These are phyloP conservation scores for Gaillardinia entomophila DNA, from an alignment of 805 yeast genomes.

Conservation along the genomic window DNA sequence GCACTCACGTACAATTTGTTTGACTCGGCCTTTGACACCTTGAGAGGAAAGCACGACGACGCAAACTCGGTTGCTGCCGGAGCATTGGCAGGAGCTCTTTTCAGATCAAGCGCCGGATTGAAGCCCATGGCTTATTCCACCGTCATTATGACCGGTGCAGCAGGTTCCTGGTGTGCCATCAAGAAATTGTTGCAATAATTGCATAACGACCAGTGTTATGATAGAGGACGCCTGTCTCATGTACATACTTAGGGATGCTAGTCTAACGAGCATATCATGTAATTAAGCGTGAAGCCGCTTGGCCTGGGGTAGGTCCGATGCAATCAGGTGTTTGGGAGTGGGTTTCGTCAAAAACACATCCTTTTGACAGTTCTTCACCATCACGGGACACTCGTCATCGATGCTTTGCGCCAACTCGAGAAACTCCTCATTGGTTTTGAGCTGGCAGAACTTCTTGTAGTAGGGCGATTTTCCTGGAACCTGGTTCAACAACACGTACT, in stretches of 20 bases:
- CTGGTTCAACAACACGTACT: slow-evolving; percentile 73
- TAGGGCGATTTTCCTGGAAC: slow-evolving; percentile 68
- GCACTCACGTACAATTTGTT: slow-evolving; percentile 84
- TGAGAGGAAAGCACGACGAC: slow-evolving; percentile 88
- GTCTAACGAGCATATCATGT: neutral
- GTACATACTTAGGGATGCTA: neutral
- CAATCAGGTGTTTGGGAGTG: neutral
- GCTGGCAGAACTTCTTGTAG: slow-evolving; percentile 51
- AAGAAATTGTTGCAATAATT: slow-evolving; percentile 33
- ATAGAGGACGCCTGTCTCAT: neutral
- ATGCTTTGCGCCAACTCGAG: slow-evolving; percentile 24
- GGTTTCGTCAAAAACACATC: slow-evolving; percentile 12
- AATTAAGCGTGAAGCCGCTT: slow-evolving; percentile 5
- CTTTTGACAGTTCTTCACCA: slow-evolving; percentile 26
- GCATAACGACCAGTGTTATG: neutral
- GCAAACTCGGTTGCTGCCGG: slow-evolving; percentile 83
- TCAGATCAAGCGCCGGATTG: slow-evolving; percentile 77
- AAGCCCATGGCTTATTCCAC: slow-evolving; percentile 87
- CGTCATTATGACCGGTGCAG: slow-evolving; percentile 80
- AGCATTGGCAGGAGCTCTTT: slow-evolving; percentile 86
- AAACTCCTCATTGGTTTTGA: slow-evolving; percentile 52
- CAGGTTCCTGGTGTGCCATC: slow-evolving; percentile 88
- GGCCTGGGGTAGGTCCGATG: neutral
- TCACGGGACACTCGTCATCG: slow-evolving; percentile 31
- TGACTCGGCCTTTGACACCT: slow-evolving; percentile 70